These are phyloP conservation scores for Solanum sejunctum DNA, from an alignment of 257 asterid genomes.

Conservation along the genomic window DNA sequence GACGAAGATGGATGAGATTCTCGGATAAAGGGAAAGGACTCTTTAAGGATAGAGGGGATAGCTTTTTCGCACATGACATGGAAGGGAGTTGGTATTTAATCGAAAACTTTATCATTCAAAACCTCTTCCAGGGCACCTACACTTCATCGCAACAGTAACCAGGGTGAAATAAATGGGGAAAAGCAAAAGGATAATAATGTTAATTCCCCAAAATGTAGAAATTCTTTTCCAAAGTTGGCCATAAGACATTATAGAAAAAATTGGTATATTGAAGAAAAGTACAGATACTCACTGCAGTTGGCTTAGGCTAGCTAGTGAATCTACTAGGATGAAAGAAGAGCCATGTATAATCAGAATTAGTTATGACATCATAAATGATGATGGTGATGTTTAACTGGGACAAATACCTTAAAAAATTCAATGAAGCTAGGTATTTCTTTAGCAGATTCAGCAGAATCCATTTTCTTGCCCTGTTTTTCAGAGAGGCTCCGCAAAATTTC, in stretches of 20 bases:
- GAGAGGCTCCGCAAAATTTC: slow-evolving; percentile 86
- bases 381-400: not conserved
- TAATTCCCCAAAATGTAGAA: not conserved
- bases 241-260: not conserved
- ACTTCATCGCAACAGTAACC: not conserved
- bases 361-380: not conserved
- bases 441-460: slow-evolving; percentile 77
- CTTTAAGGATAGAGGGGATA: not conserved
- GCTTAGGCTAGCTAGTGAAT: not conserved
- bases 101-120: not conserved
- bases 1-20: not conserved
- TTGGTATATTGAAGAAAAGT: not conserved
- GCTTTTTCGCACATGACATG: not conserved
- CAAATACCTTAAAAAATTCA: slow-evolving; percentile 21
- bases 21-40: not conserved
- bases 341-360: not conserved
- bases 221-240: not conserved
- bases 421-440: slow-evolving; percentile 70
- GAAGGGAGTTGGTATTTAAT: not conserved
- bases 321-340: not conserved
- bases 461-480: slow-evolving; percentile 92
- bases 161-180: not conserved
- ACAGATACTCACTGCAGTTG: not conserved
- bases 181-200: not conserved
- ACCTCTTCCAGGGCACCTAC: not conserved